Conservation (phyloP, 345 rosid species). For the Moringa oleifera region DNA sequence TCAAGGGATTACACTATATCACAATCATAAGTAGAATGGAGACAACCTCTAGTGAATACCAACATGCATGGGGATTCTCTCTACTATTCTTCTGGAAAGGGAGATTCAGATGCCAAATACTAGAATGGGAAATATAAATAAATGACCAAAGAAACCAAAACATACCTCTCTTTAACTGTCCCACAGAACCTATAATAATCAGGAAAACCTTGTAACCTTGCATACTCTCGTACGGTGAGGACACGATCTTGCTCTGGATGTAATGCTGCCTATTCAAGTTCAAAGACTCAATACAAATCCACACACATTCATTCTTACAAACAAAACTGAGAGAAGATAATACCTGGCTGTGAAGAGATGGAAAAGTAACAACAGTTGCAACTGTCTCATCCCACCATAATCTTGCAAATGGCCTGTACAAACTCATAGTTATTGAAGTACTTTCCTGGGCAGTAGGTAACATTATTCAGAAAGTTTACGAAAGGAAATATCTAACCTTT, state of each 20-base stretch:
- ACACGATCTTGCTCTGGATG: slow-evolving; percentile 97
- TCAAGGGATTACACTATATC: too few species aligned
- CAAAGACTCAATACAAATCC: slow-evolving; percentile 9
- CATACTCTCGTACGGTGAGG: slow-evolving; percentile 79
- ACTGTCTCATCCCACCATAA: slow-evolving; percentile 98
- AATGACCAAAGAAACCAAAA: background rate
- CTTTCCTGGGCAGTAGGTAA: background rate
- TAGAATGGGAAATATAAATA: background rate
- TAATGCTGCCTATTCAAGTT: slow-evolving; percentile 45
- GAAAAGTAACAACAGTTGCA: slow-evolving; percentile 66
- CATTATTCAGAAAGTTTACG: slow-evolving; percentile 2
- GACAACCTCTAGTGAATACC: too few species aligned
- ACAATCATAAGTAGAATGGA: too few species aligned
- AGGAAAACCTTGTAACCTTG: slow-evolving; percentile 96
- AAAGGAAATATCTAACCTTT: slow-evolving; percentile 45
- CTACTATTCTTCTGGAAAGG: too few species aligned
- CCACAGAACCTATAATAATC: slow-evolving; percentile 89
- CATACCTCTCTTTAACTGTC: slow-evolving; percentile 61
- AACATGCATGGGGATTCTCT: too few species aligned
- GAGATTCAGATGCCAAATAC: too few species aligned
- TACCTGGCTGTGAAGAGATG: slow-evolving; percentile 67
- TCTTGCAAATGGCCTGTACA: slow-evolving; percentile 73
- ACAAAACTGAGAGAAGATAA: slow-evolving; percentile 12
- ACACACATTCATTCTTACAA: slow-evolving; percentile 8
- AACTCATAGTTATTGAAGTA: background rate